phyloP scores from a whole-genome alignment of 2,329 filamentous ascomycete species.

The Neobulgaria alba region DNA sequence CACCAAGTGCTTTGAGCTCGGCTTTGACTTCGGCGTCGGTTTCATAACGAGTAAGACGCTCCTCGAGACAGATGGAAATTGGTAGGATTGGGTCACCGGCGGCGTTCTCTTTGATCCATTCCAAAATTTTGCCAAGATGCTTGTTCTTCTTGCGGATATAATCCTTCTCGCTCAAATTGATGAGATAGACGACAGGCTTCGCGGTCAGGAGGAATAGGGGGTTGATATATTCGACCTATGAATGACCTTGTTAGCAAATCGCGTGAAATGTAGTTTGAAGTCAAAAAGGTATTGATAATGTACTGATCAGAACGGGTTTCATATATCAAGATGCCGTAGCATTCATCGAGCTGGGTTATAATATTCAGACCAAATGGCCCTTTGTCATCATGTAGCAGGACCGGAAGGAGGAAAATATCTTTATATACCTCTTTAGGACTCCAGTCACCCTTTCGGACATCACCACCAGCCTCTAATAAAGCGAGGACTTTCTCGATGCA shows the following conservation, averaged over 20 bases:
- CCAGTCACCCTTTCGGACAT: conserved; percentile 89
- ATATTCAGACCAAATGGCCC: conserved; percentile 89
- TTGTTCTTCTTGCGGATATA: conserved; percentile 99
- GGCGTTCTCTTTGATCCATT: conserved; percentile 92
- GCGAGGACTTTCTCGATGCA: conserved; percentile 84
- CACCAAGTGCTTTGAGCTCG: conserved; percentile 82
- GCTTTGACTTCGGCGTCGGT: conserved; percentile 68
- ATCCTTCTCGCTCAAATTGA: conserved; percentile 95
- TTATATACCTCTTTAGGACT: conserved; percentile 81
- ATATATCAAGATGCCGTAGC: conserved; percentile 84
- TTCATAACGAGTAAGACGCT: conserved; percentile 75
- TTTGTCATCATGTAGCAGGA: conserved; percentile 83
- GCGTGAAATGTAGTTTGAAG: conserved; percentile 11
- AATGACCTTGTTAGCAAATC: neutral
- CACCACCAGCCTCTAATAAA: conserved; percentile 79
- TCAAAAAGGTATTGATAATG: neutral
- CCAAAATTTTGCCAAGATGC: conserved; percentile 84
- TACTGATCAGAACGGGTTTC: conserved; percentile 28
- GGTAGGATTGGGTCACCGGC: conserved; percentile 85
- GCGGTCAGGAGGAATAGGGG: conserved; percentile 89
- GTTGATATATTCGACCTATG: conserved; percentile 93
- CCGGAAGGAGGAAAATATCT: conserved; percentile 19
- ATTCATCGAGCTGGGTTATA: conserved; percentile 94
- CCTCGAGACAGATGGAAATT: conserved; percentile 87
- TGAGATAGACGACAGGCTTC: conserved; percentile 93